These are phyloP conservation scores for Berberis thunbergii DNA, from an alignment of 164 flowering plant genomes.

Conservation along the genomic window DNA sequence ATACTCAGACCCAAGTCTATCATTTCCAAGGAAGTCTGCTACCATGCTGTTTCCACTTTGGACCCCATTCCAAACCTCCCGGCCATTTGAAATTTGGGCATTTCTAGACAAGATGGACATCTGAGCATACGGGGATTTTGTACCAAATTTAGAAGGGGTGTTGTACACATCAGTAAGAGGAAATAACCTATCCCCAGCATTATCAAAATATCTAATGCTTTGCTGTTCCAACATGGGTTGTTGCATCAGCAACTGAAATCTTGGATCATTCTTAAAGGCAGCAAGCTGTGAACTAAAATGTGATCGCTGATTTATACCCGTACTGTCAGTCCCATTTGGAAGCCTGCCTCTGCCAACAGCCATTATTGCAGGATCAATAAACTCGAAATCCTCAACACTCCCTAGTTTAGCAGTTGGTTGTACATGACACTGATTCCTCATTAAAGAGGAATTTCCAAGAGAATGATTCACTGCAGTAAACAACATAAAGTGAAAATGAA, in stretches of 20 bases:
- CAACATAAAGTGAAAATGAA: neutral
- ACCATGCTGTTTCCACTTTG: constrained; percentile 41
- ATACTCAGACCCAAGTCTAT: constrained; percentile 42
- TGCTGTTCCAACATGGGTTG: constrained; percentile 50
- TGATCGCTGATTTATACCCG: constrained; percentile 38
- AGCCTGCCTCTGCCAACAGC: constrained; percentile 85
- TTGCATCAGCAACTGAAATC: constrained; percentile 57
- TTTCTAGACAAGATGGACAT: constrained; percentile 47
- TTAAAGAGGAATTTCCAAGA: constrained; percentile 14
- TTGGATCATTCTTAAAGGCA: constrained; percentile 58
- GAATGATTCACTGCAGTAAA: constrained; percentile 25
- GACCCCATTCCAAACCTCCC: constrained; percentile 66
- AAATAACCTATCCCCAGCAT: constrained; percentile 36
- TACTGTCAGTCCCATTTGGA: constrained; percentile 36
- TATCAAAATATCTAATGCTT: constrained; percentile 39
- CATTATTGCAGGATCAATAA: constrained; percentile 46
- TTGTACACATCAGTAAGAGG: constrained; percentile 33
- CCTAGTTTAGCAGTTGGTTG: constrained; percentile 16
- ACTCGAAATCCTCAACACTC: constrained; percentile 27
- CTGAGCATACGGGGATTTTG: constrained; percentile 51
- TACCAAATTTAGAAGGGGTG: constrained; percentile 41
- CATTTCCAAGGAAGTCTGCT: constrained; percentile 56
- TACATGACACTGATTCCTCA: constrained; percentile 17
- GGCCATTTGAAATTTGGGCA: constrained; percentile 45
- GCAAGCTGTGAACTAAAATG: constrained; percentile 27